Conservation (phyloP, 768 basidiomycete species). For the Leucosporidium scottii region DNA sequence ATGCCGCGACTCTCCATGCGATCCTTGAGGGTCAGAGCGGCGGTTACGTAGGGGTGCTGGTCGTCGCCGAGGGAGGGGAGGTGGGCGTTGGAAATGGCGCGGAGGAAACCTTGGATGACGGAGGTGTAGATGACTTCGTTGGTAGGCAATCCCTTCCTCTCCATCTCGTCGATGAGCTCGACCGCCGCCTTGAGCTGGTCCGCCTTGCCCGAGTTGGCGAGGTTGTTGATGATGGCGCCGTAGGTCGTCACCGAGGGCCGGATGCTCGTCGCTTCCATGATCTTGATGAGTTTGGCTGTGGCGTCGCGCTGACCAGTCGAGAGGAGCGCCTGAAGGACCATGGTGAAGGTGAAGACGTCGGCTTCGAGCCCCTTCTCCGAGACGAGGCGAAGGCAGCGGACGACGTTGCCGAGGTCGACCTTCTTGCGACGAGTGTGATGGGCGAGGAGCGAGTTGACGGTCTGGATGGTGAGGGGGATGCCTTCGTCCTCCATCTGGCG, state of each 20-base stretch:
- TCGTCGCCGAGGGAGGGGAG: slow-evolving; percentile 37
- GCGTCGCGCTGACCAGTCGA: slow-evolving; percentile 63
- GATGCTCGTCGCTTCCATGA: slow-evolving; percentile 71
- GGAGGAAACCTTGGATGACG: slow-evolving; percentile 65
- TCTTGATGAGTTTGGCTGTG: slow-evolving; percentile 54
- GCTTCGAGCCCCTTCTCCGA: slow-evolving; percentile 53
- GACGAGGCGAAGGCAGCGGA: slow-evolving; percentile 56
- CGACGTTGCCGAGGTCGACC: slow-evolving; percentile 58
- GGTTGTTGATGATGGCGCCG: slow-evolving; percentile 69
- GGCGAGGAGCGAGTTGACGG: slow-evolving; percentile 73
- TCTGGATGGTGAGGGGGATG: slow-evolving; percentile 61
- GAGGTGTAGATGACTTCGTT: slow-evolving; percentile 80
- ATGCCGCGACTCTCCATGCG: slow-evolving; percentile 43
- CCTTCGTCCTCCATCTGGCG: slow-evolving; percentile 47
- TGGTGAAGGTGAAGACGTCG: slow-evolving; percentile 81
- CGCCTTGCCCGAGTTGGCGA: slow-evolving; percentile 51
- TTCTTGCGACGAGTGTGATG: slow-evolving; percentile 53
- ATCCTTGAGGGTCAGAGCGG: slow-evolving; percentile 40
- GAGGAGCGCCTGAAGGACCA: slow-evolving; percentile 69
- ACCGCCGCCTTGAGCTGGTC: slow-evolving; percentile 57
- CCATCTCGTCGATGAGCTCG: slow-evolving; percentile 69
- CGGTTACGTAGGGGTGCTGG: slow-evolving; percentile 57
- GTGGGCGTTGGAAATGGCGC: slow-evolving; percentile 47
- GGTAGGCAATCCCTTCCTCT: slow-evolving; percentile 48
- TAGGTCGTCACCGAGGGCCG: slow-evolving; percentile 68